phyloP scores from a whole-genome alignment of 257 asterid genomes.

The Echium plantagineum region DNA sequence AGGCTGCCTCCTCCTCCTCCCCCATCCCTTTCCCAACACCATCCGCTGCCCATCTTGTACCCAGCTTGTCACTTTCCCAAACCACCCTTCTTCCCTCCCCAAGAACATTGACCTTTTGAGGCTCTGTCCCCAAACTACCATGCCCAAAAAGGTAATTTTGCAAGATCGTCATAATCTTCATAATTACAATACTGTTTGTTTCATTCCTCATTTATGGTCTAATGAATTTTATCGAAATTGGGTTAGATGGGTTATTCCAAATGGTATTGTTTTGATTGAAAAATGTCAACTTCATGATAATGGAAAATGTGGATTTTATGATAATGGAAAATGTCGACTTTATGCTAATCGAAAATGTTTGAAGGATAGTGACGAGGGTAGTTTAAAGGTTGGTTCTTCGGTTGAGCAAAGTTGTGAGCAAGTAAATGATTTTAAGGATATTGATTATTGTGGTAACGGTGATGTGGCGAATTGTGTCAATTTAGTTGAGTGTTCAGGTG shows the following conservation, averaged over 20 bases:
- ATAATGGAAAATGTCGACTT: no score
- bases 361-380: no score
- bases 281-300: no score
- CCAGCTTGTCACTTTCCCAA: constrained; percentile 51
- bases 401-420: no score
- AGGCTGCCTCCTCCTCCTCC: constrained; percentile 59
- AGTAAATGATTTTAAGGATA: no score
- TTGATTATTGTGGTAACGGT: no score
- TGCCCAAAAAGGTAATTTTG: constrained; percentile 24
- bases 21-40: constrained; percentile 57
- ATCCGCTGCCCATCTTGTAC: constrained; percentile 81
- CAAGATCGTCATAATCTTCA: constrained; percentile 14
- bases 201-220: constrained; percentile 38
- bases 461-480: no score
- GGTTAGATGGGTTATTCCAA: constrained; percentile 62
- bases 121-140: constrained; percentile 25
- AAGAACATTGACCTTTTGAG: constrained; percentile 87
- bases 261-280: constrained; percentile 31
- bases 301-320: no score
- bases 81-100: constrained; percentile 50
- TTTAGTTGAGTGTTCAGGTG: no score
- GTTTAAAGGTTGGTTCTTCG: no score
- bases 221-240: constrained; percentile 47
- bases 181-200: constrained; percentile 11
- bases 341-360: no score